These are phyloP conservation scores for Westerdykella ornata DNA, from an alignment of 2,329 filamentous ascomycete species.

Conservation along the genomic window DNA sequence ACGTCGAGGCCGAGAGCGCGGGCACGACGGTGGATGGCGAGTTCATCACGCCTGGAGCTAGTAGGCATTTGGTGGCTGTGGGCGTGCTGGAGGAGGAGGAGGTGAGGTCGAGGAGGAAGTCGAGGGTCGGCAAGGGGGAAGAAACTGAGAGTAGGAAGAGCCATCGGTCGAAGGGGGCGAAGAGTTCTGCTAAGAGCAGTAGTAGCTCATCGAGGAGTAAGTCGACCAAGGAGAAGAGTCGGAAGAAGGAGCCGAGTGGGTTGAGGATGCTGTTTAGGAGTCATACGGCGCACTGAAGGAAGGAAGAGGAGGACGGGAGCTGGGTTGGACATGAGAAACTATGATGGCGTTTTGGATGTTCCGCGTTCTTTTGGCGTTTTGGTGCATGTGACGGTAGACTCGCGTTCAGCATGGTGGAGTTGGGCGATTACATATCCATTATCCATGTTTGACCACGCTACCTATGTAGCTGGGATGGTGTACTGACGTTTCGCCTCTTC, in stretches of 20 bases:
- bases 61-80: slow-evolving; percentile 40
- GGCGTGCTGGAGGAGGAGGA: slow-evolving; percentile 45
- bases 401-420: no score
- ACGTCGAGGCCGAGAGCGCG: slow-evolving; percentile 47
- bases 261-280: slow-evolving; percentile 40
- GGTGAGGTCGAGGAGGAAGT: slow-evolving; percentile 36
- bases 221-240: slow-evolving; percentile 24
- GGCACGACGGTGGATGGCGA: slow-evolving; percentile 60
- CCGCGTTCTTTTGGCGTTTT: no score
- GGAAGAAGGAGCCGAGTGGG: slow-evolving; percentile 40
- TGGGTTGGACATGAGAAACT: slow-evolving; percentile 3
- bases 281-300: slow-evolving; percentile 18
- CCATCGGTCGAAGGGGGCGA: slow-evolving; percentile 21
- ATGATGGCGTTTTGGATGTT: slow-evolving; percentile 12
- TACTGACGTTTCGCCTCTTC: no score
- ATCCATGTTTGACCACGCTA: no score
- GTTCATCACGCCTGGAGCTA: slow-evolving; percentile 56
- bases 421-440: no score
- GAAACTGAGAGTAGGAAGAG: slow-evolving; percentile 5
- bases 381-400: no score
- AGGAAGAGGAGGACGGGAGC: neutral
- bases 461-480: no score
- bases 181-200: slow-evolving; percentile 20
- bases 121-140: slow-evolving; percentile 14
- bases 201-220: slow-evolving; percentile 20